These are phyloP conservation scores for Neofusicoccum kwambonambiense DNA, from an alignment of 2,329 filamentous ascomycete genomes.

Conservation along the genomic window DNA sequence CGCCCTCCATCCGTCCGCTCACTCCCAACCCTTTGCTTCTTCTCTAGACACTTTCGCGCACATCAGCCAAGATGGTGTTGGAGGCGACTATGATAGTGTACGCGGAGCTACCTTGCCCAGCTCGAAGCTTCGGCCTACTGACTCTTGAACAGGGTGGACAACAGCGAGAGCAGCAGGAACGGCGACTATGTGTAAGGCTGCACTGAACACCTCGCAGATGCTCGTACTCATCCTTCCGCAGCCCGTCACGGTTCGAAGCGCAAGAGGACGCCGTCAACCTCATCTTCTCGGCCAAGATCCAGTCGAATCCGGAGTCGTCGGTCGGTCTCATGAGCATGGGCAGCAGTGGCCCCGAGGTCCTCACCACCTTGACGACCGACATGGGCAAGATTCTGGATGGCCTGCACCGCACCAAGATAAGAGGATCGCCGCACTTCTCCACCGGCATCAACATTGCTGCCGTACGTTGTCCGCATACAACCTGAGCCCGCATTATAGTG, in stretches of 20 bases:
- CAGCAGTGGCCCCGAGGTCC: constrained; percentile 92
- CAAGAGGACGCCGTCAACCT: constrained; percentile 94
- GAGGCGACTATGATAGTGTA: constrained; percentile 98
- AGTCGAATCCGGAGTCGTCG: constrained; percentile 92
- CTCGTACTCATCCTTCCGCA: constrained; percentile 32
- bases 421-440: constrained; percentile 81
- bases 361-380: constrained; percentile 94
- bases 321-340: constrained; percentile 99
- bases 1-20: neutral
- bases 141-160: constrained; percentile 69
- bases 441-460: constrained; percentile 94
- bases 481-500: neutral
- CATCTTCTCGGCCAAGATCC: constrained; percentile 92
- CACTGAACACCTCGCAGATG: constrained; percentile 12
- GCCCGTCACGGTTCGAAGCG: constrained; percentile 91
- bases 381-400: constrained; percentile 93
- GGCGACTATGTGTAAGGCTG: constrained; percentile 72
- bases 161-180: constrained; percentile 97
- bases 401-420: constrained; percentile 90
- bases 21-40: neutral
- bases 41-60: neutral
- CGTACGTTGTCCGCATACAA: constrained; percentile 54
- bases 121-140: constrained; percentile 23
- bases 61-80: constrained; percentile 78
- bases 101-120: constrained; percentile 21